Base-by-base conservation (phyloP, 2,329 filamentous ascomycete species). In the Aurifilum marmelostoma region DNA sequence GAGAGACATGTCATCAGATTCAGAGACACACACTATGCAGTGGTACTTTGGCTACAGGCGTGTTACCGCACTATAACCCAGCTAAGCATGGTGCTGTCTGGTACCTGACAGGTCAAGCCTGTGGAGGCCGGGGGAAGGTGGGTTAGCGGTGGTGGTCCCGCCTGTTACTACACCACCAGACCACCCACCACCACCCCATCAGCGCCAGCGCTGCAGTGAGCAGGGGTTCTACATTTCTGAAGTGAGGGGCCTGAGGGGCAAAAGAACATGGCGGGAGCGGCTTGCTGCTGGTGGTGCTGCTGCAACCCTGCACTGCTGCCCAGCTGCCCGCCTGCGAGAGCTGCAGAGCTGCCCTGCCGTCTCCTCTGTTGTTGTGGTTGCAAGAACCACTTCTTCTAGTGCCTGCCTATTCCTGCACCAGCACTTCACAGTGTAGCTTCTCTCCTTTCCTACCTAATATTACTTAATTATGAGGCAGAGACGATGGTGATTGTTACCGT, bases 181-280 rank as follows among this genome's bases (percentile, higher is more conserved):
- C n/a, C n/a, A n/a, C n/a, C n/a, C n/a, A n/a, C n/a, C n/a, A n/a
- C n/a, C n/a, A n/a, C n/a, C n/a, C n/a, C n/a, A n/a, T 27, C 54
- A n/a, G 21, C 47, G 47, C 50, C n/a, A 27, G 27, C 43, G 6
- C 43, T n/a, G 52, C 24, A 16, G 52, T 8, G 24, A n/a, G 56
- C 29, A 59, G 56, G 56, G 56, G 32, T 59, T 59, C 18, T 18
- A 59, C 32, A n/a, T n/a, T 18, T 59, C 29, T 59, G 56, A 59
- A 37, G 56, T 37, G 56, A 32, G 56, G 43, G 43, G 43, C 43
- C n/a, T n/a, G n/a, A n/a, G 8, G 5, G 8, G 16, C 6, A 43
- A 8, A 47, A 9, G 7, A 47, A 47, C 16, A 4, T n/a, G 9
- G n/a, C n/a, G 9, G 4, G 9, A 11, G 37, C 37, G 37, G 37